Base-by-base conservation (phyloP, 2,329 filamentous ascomycete species). In the Colletotrichum nymphaeae region DNA sequence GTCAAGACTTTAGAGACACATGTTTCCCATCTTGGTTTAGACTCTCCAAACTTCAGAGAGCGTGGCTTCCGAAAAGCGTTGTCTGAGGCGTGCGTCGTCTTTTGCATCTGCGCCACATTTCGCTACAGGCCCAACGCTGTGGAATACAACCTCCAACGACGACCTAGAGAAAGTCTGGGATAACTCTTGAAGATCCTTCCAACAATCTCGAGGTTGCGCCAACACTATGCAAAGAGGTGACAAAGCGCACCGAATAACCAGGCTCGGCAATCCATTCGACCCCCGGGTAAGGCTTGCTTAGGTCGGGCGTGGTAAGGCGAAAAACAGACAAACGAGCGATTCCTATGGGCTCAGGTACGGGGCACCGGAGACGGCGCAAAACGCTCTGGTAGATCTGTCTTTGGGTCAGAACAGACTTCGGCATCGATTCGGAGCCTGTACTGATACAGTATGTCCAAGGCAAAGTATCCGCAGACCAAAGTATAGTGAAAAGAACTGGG, bases 341-440 rank as follows among this genome's bases (percentile, higher is more conserved):
- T 62, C 49, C 42, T 71, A 67, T 62, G 68, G 63, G 63, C 28
- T 28, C 22, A 63, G 42, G 42, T 71, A 66, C 67, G 67, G 60
- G 46, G 26, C 22, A 16, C 22, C 22, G 22, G 55, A 53, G 35
- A 37, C 53, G 69, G 56, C 55, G 55, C 67, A 63, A 55, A 56
- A 56, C 30, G 56, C 30, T 69, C 53, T 53, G 67, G 59, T 35
- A 59, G 55, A 66, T 60, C 68, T 22, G 56, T 67, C 42, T 70
- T 42, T 46, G 56, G 68, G 55, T n/a, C 16, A n/a, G 37, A 53
- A 65, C 55, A 67, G 67, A 70, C 55, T 70, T 59, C 63, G 35
- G 62, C 37, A 42, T 56, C 30, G 16, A 37, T 59, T 24, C 30
- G 32, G 35, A 28, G 11, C 30, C 32, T 30, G 55, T n/a, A 62